Conservation (phyloP, 257 asterid genomes). For the Haberlea rhodopensis region DNA sequence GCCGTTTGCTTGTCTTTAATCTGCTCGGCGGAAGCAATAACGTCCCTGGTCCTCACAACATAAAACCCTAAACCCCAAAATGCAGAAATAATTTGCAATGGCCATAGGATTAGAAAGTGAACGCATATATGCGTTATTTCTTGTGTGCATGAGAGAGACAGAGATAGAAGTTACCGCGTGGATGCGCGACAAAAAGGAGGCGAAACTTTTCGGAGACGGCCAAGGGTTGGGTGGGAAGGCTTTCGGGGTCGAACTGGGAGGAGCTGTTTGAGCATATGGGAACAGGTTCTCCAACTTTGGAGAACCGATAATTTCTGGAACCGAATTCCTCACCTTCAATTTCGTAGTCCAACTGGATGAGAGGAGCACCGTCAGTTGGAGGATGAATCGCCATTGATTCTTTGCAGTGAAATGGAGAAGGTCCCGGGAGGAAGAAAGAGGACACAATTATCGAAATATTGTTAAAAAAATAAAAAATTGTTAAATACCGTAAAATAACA, state of each 20-base stretch:
- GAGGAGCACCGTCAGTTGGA: conserved; percentile 18
- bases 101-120: neutral
- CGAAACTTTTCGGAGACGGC: conserved; percentile 72
- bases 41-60: conserved; percentile 79
- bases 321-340: conserved; percentile 56
- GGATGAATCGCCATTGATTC: conserved; percentile 29
- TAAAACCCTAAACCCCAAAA: conserved; percentile 66
- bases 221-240: conserved; percentile 63
- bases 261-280: conserved; percentile 37
- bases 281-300: conserved; percentile 55
- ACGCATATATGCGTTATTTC: neutral
- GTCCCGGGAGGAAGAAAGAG: no score
- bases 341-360: conserved; percentile 54
- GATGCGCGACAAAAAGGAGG: conserved; percentile 71
- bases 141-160: neutral
- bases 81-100: conserved; percentile 4
- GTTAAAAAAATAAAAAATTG: no score
- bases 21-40: conserved; percentile 60
- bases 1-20: conserved; percentile 49
- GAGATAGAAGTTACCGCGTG: conserved; percentile 42
- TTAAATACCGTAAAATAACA: no score
- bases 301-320: conserved; percentile 61
- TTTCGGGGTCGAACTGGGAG: conserved; percentile 45
- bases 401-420: neutral
- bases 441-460: no score